Conservation (phyloP, 2,329 filamentous ascomycete genomes). For the Lecanicillium sp. region DNA sequence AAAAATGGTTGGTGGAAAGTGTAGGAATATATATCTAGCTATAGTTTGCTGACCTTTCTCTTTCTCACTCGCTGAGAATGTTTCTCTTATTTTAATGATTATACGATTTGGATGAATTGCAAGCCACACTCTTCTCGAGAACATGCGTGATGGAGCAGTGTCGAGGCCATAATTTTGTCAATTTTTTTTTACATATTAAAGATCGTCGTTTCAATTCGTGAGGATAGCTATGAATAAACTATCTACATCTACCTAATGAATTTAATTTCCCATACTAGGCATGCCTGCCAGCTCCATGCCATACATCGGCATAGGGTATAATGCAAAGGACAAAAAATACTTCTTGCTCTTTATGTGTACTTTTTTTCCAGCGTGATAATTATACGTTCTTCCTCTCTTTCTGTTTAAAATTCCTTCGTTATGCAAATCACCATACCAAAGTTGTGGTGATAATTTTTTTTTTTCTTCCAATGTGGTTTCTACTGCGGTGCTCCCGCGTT, state of each 20-base stretch:
- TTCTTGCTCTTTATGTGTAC: neutral
- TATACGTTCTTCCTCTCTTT: no score
- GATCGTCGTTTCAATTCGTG: neutral
- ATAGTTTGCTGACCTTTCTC: neutral
- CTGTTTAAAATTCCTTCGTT: neutral
- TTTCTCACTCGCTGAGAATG: neutral
- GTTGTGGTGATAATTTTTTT: no score
- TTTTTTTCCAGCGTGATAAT: no score
- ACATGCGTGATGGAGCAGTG: no score
- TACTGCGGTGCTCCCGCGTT: constrained; percentile 28
- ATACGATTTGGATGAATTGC: no score
- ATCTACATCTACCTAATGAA: neutral
- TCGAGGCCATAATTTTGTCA: no score
- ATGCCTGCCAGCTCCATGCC: neutral
- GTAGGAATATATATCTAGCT: neutral
- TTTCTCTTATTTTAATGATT: neutral
- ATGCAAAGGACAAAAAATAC: neutral
- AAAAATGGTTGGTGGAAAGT: neutral
- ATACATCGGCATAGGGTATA: neutral
- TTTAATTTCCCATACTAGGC: neutral
- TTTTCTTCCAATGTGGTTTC: no score
- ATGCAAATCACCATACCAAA: neutral
- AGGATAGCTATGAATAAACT: no score
- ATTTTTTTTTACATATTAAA: no score
- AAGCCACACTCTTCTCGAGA: no score